Evolutionary conservation across 176 grass and related monocot genomes (phyloP).

Genomic region (Ensete glaucum): DNA sequence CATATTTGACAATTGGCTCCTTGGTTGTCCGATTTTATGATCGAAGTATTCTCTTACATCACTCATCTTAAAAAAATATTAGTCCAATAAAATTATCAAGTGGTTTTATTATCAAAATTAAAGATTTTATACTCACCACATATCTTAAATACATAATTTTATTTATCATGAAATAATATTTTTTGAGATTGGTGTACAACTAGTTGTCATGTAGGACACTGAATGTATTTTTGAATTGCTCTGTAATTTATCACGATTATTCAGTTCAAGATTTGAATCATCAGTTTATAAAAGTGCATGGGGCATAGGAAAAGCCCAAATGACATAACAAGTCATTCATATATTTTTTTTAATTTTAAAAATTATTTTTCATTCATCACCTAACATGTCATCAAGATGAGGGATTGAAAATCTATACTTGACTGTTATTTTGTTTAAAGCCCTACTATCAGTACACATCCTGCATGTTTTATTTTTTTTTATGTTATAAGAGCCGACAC

Average conservation of each 20-base stretch:
- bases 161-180: background rate
- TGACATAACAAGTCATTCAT: background rate
- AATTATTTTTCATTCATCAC: background rate
- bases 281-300: background rate
- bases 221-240: background rate
- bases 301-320: background rate
- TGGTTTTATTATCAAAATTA: no score
- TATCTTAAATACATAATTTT: background rate
- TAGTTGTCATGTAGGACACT: background rate
- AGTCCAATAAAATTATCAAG: no score
- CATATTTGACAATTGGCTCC: no score
- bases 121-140: background rate
- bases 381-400: background rate
- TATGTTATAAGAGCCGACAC: background rate
- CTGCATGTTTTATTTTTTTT: background rate
- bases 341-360: background rate
- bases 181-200: background rate
- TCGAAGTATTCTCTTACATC: no score
- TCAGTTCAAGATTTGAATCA: background rate
- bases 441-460: background rate
- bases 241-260: background rate
- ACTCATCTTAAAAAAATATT: no score
- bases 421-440: background rate
- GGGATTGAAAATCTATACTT: background rate
- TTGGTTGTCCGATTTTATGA: no score